Base-by-base conservation (phyloP, 2,329 filamentous ascomycete genomes). In the Aspergillus melleus region DNA sequence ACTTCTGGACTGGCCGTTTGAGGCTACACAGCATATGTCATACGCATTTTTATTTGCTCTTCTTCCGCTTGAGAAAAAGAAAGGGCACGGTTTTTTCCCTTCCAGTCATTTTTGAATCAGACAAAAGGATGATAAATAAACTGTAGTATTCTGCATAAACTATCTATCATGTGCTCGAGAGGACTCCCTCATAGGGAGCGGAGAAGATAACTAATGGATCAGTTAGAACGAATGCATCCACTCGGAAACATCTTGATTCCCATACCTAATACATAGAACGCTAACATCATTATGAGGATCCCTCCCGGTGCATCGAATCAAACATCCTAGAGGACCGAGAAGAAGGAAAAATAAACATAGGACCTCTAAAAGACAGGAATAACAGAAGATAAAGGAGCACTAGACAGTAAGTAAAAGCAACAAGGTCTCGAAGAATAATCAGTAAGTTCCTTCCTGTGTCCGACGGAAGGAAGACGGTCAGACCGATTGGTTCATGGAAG, bases 401-500 rank as follows among this genome's bases (percentile, higher is more conserved):
- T 42, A n/a, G 36, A 4, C 14, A 42, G 36, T 42, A n/a, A 42
- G 14, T 42, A 42, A n/a, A 42, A 42, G 16, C 14, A 12, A 42
- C 36, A 42, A 36, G 11, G 11, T 42, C 36, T 42, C 36, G 36
- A 42, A n/a, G 36, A n/a, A n/a, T 42, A n/a, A 14, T 42, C 36
- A n/a, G 36, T 8, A n/a, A 42, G 14, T 16, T 42, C 14, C 36
- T 8, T 5, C 8, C 14, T 8, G 6, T n/a, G 36, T 22, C 22
- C 4, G 22, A 6, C 12, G 14, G 14, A 6, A 39, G 36, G 11
- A 14, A 6, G 36, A 14, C 36, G 36, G 36, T 42, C 14, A 42
- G 36, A 42, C 36, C 36, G 14, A 42, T 42, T n/a, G 14, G 47
- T 54, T 58, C 39, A n/a, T 54, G 29, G 44, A 47, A 54, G 54